Evolutionary conservation across 495 filamentous ascomycete genomes (phyloP), one percentile per base, ranked within the genome.

Genomic region (Pyrenula aspistea): DNA sequence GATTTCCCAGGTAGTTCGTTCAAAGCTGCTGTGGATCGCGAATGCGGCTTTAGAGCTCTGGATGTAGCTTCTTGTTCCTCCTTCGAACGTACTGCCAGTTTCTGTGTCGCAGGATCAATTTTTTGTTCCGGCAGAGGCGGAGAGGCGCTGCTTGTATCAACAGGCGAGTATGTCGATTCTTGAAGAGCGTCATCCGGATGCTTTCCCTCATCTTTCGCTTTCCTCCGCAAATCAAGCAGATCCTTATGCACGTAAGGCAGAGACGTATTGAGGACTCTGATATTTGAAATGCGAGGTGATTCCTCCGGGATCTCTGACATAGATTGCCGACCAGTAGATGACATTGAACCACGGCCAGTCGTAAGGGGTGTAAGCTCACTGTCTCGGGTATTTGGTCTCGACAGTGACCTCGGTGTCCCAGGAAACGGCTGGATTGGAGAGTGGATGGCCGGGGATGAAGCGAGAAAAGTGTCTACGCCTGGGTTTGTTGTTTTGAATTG

Each of bases 241-340:
- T 90, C 91, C 42, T 82, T 83, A 66, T 97, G 94, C 53, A 93
- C 95, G 12, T 87, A 83, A 2, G 93, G 89, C 53, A 97, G 69
- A 68, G 88, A 94, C 55, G 87, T 94, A 2, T 94, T 89, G 19
- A 98, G 74, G 49, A 98, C 87, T 58, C 87, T 86, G 51, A 98
- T 87, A 59, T 90, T 91, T 69, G 83, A 92, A 31, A 87, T 77
- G 56, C 74, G 71, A 12, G 63, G 55, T 22, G 61, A 42, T 19
- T 68, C 69, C 15, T 42, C 31, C 4, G 31, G 31, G 4, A 42
- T 42, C 31, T 42, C 31, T 15, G 31, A 42, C 31, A 42, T 42
- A 15, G 31, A 42, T 42, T 42, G 31, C 15, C 31, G 31, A 42
- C 31, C 31, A 15, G 31, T 42, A 42, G 31, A 42, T 8, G 31